These are phyloP conservation scores for Mycena latifolia DNA, from an alignment of 768 basidiomycete genomes.

Conservation along the genomic window DNA sequence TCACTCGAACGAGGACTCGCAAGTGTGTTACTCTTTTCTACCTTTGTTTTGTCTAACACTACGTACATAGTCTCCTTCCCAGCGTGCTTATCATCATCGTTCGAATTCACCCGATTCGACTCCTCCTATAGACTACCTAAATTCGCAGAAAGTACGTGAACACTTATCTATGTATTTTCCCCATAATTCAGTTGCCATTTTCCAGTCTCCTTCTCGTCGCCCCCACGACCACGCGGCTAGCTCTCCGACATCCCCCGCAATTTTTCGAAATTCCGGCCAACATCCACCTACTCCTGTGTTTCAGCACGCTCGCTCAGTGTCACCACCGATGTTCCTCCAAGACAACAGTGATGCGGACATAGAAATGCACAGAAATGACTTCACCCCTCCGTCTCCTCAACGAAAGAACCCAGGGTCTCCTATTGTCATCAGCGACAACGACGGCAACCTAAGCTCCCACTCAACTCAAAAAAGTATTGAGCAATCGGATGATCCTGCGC, in stretches of 20 bases:
- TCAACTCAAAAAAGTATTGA: conserved; percentile 31
- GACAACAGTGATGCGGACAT: conserved; percentile 12
- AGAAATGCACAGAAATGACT: conserved; percentile 13
- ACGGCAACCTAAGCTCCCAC: background rate
- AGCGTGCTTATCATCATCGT: background rate
- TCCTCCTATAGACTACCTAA: background rate
- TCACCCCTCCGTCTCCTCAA: conserved; percentile 6
- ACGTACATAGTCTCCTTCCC: conserved; percentile 14
- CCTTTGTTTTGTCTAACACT: background rate
- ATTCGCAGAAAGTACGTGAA: conserved; percentile 11
- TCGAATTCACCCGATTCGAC: background rate
- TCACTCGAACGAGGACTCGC: background rate
- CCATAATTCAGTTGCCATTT: background rate
- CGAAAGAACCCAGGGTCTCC: conserved; percentile 6
- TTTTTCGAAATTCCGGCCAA: background rate
- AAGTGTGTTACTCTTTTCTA: conserved; percentile 5
- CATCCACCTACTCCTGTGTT: conserved; percentile 17
- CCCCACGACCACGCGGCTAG: background rate
- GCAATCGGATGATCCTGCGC: background rate
- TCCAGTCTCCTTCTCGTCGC: conserved; percentile 12
- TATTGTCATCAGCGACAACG: conserved; percentile 26
- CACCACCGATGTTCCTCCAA: background rate
- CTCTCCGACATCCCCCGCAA: background rate
- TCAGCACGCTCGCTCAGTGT: conserved; percentile 7
- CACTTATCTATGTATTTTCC: background rate